A percentile compares a stretch with the other conserved stretches of the same genome.
Conservation (phyloP, 1,284 basidiomycete genomes). For the Marasmius oreades region DNA sequence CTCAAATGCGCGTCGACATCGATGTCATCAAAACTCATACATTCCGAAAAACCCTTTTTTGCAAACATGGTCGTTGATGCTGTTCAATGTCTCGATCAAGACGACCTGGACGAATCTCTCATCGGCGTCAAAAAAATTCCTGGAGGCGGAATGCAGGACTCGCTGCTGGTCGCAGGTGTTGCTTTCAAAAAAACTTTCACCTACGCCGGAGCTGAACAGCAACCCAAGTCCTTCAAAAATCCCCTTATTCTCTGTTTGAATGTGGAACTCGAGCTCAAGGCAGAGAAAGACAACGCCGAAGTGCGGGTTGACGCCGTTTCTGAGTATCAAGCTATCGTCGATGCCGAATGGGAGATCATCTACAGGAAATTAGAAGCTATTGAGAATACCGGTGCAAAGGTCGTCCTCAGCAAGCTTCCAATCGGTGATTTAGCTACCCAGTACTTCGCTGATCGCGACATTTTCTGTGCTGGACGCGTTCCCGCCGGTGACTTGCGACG, state of each 20-base stretch:
- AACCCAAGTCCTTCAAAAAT: conserved; percentile 90
- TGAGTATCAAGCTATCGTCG: conserved; percentile 98
- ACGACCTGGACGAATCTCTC: conserved; percentile 92
- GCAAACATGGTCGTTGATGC: conserved; percentile 99
- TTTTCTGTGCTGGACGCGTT: conserved; percentile 98
- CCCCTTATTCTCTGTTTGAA: conserved; percentile 94
- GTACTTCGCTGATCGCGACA: conserved; percentile 98
- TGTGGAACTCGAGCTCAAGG: conserved; percentile 98
- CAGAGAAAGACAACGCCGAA: conserved; percentile 99
- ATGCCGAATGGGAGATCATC: conserved; percentile 99
- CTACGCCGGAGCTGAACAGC: conserved; percentile 98
- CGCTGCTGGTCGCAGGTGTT: conserved; percentile 84
- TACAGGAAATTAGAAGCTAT: conserved; percentile 97
- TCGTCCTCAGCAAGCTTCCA: conserved; percentile 96
- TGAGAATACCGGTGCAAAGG: conserved; percentile 94
- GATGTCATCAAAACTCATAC: conserved; percentile 99
- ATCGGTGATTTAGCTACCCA: conserved; percentile 99
- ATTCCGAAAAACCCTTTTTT: conserved; percentile 99
- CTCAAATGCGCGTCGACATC: conserved; percentile 97
- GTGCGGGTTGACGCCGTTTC: conserved; percentile 95
- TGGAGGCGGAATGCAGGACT: conserved; percentile 99
- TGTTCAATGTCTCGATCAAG: conserved; percentile 88
- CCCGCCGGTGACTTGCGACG: conserved; percentile 88
- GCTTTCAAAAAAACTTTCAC: conserved; percentile 99
- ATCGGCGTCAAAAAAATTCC: conserved; percentile 99